These are phyloP conservation scores for Solanum hybrid DNA, from an alignment of 305 asterid genomes.

Conservation along the genomic window DNA sequence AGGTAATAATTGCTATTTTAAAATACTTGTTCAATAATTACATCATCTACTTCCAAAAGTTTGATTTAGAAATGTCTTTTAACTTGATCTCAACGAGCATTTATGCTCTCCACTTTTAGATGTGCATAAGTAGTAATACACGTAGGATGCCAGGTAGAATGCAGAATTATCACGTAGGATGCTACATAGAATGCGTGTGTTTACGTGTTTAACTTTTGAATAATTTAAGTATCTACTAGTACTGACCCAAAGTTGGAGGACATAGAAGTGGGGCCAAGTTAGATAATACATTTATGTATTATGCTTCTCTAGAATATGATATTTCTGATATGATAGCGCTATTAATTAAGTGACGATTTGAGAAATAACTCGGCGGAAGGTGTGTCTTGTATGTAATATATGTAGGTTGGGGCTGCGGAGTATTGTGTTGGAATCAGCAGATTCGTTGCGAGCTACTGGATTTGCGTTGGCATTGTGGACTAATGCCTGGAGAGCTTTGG, in stretches of 20 bases:
- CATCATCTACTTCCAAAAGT: too few relatives aligned
- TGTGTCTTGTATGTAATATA: neutral
- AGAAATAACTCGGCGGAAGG: neutral
- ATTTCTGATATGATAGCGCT: neutral
- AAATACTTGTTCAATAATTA: neutral
- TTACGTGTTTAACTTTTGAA: neutral
- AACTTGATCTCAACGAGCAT: too few relatives aligned
- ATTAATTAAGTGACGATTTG: neutral
- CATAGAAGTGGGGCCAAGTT: too few relatives aligned
- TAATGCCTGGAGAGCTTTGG: slow-evolving; percentile 52
- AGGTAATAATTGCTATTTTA: slow-evolving; percentile 20
- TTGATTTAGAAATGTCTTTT: neutral
- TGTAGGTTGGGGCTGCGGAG: slow-evolving; percentile 34
- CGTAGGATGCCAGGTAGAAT: neutral
- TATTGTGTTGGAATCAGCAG: slow-evolving; percentile 41
- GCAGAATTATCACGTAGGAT: too few relatives aligned
- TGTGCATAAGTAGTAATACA: too few relatives aligned
- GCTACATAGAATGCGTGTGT: rapidly evolving
- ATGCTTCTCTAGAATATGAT: neutral
- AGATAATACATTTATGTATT: too few relatives aligned
- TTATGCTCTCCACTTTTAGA: too few relatives aligned
- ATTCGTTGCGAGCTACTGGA: slow-evolving; percentile 25
- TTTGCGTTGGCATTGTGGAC: slow-evolving; percentile 27
- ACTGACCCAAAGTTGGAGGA: rapidly evolving
- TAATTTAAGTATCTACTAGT: too few relatives aligned